Conservation (phyloP, 2,329 filamentous ascomycete genomes). For the Alternaria sp. region DNA sequence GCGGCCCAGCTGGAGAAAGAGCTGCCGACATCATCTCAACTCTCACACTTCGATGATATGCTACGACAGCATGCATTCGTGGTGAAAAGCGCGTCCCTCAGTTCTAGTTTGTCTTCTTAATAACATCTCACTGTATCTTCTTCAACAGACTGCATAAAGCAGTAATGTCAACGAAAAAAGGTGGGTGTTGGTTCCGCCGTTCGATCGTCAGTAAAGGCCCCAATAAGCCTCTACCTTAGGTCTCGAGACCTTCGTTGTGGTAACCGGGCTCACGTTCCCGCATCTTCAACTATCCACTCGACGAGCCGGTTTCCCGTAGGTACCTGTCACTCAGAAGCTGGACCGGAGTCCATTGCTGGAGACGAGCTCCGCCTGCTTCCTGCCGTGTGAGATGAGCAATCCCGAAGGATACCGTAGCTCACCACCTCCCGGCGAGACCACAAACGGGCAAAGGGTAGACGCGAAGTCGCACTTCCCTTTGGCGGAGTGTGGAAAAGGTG, state of each 20-base stretch:
- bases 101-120: accelerated
- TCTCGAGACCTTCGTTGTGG: not conserved
- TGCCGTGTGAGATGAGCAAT: not conserved
- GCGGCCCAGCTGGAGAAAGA: not conserved
- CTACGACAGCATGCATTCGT: no score
- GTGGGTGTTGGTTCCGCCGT: not conserved
- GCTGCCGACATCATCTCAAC: not conserved
- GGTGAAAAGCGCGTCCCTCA: not conserved
- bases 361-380: not conserved
- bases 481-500: not conserved
- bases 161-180: not conserved
- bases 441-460: not conserved
- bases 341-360: not conserved
- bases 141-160: not conserved
- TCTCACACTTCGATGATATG: not conserved
- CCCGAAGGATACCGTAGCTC: not conserved
- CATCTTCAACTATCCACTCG: not conserved
- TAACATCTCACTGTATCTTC: accelerated
- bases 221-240: not conserved
- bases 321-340: not conserved
- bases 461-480: not conserved
- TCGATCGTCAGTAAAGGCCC: not conserved
- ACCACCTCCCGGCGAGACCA: not conserved
- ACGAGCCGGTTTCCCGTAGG: not conserved
- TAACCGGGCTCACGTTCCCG: not conserved